Evolutionary conservation across 148 eudicot species (phyloP).

Genomic region (Chenopodium album): DNA sequence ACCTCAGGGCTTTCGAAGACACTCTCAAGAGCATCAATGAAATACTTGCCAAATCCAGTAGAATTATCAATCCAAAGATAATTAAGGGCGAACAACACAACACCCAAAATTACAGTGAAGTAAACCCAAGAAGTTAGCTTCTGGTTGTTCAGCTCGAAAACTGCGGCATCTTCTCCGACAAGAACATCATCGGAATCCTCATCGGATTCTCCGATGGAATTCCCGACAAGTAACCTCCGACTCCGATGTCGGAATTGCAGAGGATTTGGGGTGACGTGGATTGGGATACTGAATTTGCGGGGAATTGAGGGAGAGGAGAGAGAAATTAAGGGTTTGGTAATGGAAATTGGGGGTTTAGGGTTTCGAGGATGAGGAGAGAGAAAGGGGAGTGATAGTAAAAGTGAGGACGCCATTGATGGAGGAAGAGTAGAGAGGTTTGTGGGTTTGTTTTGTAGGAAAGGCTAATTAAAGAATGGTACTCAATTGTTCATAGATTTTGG

Average conservation of each 20-base stretch:
- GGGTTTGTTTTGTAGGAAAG: neutral
- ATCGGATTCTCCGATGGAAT: slow-evolving; percentile 35
- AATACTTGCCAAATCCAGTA: slow-evolving; percentile 63
- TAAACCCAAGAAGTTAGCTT: slow-evolving; percentile 81
- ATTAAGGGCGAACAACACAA: slow-evolving; percentile 69
- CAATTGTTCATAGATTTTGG: too few relatives aligned
- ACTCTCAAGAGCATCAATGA: slow-evolving; percentile 44
- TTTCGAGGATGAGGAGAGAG: slow-evolving; percentile 19
- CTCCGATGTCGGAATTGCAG: slow-evolving; percentile 22
- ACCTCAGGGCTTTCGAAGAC: slow-evolving; percentile 76
- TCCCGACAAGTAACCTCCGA: slow-evolving; percentile 30
- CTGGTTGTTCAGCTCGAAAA: slow-evolving; percentile 59
- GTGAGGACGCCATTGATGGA: slow-evolving; percentile 56
- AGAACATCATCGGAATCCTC: slow-evolving; percentile 22
- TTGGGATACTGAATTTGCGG: slow-evolving; percentile 3
- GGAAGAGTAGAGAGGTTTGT: neutral
- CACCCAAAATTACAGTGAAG: slow-evolving; percentile 64
- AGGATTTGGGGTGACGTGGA: slow-evolving; percentile 13
- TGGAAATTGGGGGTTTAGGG: slow-evolving; percentile 12
- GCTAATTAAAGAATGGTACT: too few relatives aligned
- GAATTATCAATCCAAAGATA: slow-evolving; percentile 73
- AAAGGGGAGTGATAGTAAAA: slow-evolving; percentile 49
- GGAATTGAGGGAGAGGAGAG: slow-evolving; percentile 5
- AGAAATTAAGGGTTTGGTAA: slow-evolving; percentile 10
- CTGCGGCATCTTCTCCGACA: slow-evolving; percentile 82